These are phyloP conservation scores for Reticulascus tulasneorum DNA, from an alignment of 2,329 filamentous ascomycete species.

Conservation along the genomic window DNA sequence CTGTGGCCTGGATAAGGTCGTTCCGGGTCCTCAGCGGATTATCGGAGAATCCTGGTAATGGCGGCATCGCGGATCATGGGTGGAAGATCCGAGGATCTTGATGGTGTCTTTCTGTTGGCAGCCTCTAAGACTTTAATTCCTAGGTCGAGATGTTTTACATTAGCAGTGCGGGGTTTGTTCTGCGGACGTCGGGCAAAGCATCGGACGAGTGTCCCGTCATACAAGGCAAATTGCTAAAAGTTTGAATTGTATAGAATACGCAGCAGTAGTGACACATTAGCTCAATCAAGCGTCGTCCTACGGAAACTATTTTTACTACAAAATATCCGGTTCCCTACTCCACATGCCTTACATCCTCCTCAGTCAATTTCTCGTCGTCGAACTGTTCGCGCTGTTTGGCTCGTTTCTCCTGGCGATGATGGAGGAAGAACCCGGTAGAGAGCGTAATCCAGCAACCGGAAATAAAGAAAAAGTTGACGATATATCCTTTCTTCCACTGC, in stretches of 20 bases:
- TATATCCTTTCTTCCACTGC: slow-evolving; percentile 18
- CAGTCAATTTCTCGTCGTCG: slow-evolving; percentile 9
- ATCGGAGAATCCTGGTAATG: slow-evolving; percentile 34
- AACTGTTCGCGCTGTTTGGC: background rate
- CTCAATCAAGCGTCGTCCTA: too few relatives aligned
- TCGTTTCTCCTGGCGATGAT: slow-evolving; percentile 8
- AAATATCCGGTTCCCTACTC: too few relatives aligned
- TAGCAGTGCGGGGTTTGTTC: background rate
- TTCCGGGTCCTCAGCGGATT: slow-evolving; percentile 31
- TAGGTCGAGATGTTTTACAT: slow-evolving; percentile 3
- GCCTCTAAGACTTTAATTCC: background rate
- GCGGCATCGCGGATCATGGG: slow-evolving; percentile 28
- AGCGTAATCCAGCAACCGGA: slow-evolving; percentile 10
- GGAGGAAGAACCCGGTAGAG: slow-evolving; percentile 8
- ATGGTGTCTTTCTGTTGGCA: background rate
- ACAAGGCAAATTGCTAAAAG: too few relatives aligned
- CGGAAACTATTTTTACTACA: too few relatives aligned
- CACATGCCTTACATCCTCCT: slow-evolving; percentile 3
- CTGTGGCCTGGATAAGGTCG: slow-evolving; percentile 30
- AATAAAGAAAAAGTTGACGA: slow-evolving; percentile 17
- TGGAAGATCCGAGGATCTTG: too few relatives aligned
- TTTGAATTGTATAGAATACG: too few relatives aligned
- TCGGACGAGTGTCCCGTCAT: background rate
- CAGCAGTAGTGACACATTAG: too few relatives aligned
- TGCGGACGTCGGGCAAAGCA: slow-evolving; percentile 3